Conservation (phyloP, 2,329 filamentous ascomycete genomes). For the Chrysosphaeria jannelii region DNA sequence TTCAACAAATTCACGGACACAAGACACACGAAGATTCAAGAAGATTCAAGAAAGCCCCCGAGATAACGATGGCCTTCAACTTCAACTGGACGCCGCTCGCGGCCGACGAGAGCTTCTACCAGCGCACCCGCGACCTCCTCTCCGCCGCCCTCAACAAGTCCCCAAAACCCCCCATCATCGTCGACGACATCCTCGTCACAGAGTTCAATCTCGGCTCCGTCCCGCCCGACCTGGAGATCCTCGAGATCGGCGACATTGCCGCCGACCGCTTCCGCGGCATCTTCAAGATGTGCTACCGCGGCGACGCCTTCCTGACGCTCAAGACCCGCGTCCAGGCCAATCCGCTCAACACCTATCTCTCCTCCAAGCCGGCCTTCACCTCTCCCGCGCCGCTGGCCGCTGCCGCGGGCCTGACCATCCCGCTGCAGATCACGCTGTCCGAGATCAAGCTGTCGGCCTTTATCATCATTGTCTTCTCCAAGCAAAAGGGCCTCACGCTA, state of each 20-base stretch:
- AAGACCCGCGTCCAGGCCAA: constrained; percentile 95
- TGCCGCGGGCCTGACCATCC: constrained; percentile 76
- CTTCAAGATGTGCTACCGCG: constrained; percentile 96
- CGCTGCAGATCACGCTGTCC: constrained; percentile 85
- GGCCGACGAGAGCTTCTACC: constrained; percentile 74
- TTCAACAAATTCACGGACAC: too few relatives aligned
- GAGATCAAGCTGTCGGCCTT: constrained; percentile 91
- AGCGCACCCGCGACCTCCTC: constrained; percentile 73
- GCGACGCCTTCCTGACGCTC: constrained; percentile 81
- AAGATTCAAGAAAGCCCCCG: too few relatives aligned
- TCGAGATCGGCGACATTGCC: constrained; percentile 90
- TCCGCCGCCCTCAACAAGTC: constrained; percentile 92
- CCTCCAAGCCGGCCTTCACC: constrained; percentile 71
- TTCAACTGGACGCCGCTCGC: constrained; percentile 99
- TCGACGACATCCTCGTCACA: constrained; percentile 95
- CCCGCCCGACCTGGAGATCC: constrained; percentile 79
- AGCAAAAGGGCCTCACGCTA: constrained; percentile 83
- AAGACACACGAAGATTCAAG: too few relatives aligned
- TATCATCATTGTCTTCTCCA: constrained; percentile 91
- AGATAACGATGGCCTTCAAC: constrained; percentile 99
- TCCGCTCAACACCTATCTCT: constrained; percentile 82
- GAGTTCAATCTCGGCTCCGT: constrained; percentile 90
- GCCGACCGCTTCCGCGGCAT: constrained; percentile 94
- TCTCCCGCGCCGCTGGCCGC: constrained; percentile 81
- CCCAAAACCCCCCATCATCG: constrained; percentile 91